Conservation (phyloP, 23 red algal species). For the Rhodosorus marinus region DNA sequence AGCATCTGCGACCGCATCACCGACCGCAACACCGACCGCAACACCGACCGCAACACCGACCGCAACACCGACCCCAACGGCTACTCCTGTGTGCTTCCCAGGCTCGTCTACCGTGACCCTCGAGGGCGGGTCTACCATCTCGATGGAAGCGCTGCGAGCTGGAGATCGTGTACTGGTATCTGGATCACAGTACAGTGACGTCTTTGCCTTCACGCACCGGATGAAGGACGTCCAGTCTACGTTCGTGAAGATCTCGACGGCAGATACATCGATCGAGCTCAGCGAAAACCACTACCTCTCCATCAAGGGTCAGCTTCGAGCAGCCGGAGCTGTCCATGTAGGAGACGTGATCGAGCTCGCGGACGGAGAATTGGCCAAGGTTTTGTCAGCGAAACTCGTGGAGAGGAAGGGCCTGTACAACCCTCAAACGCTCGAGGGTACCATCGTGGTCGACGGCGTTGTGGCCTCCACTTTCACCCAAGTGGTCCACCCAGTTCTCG, state of each 20-base stretch:
- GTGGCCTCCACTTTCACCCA: neutral
- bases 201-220: constrained; percentile 1
- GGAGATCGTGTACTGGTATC: neutral
- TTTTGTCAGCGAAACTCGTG: neutral
- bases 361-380: neutral
- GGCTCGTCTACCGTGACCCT: neutral
- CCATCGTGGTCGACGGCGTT: neutral
- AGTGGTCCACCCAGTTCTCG: neutral
- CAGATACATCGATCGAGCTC: neutral
- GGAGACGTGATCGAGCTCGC: neutral
- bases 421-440: neutral
- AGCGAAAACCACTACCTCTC: neutral
- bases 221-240: neutral
- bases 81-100: neutral
- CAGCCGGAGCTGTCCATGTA: neutral
- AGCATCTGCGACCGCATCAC: too few species aligned
- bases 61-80: too few species aligned
- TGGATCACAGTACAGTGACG: neutral
- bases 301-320: neutral
- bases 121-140: neutral
- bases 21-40: too few species aligned
- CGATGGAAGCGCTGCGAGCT: neutral
- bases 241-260: neutral
- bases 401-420: neutral
- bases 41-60: too few species aligned